These are phyloP conservation scores for Flaveria robusta DNA, from an alignment of 129 eudicot genomes.

Conservation along the genomic window DNA sequence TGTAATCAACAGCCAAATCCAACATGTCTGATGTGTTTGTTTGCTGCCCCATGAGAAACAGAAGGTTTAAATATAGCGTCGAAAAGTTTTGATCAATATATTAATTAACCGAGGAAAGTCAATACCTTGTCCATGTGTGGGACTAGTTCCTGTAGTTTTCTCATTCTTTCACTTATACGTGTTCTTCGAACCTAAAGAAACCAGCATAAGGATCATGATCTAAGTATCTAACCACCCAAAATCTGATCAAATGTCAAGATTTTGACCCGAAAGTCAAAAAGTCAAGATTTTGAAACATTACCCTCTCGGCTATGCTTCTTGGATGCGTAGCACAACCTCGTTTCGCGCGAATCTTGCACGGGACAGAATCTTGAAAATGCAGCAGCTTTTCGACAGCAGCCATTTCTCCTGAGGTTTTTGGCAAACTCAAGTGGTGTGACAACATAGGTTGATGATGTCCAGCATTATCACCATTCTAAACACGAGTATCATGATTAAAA, in stretches of 20 bases:
- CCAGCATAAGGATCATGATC: conserved; percentile 7
- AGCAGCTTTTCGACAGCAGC: conserved; percentile 64
- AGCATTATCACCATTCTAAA: conserved; percentile 47
- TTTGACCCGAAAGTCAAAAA: background rate
- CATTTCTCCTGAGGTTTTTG: conserved; percentile 69
- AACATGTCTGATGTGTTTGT: conserved; percentile 97
- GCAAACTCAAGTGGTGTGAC: conserved; percentile 86
- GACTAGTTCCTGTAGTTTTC: conserved; percentile 91
- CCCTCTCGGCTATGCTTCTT: conserved; percentile 98
- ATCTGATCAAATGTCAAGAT: background rate
- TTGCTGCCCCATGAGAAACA: conserved; percentile 56
- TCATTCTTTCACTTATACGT: conserved; percentile 92
- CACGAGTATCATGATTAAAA: background rate
- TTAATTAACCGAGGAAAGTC: background rate
- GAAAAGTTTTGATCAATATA: background rate
- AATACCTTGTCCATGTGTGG: conserved; percentile 98
- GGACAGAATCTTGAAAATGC: conserved; percentile 82
- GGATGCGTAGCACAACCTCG: conserved; percentile 99
- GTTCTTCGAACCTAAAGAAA: conserved; percentile 77
- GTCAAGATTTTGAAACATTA: conserved; percentile 32
- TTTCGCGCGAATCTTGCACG: conserved; percentile 87
- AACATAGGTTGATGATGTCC: conserved; percentile 48
- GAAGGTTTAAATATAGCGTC: conserved; percentile 8
- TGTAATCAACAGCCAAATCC: conserved; percentile 94
- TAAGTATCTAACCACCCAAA: background rate